Base-by-base conservation (phyloP, 139 green algal species). In the Haematococcus sp. region DNA sequence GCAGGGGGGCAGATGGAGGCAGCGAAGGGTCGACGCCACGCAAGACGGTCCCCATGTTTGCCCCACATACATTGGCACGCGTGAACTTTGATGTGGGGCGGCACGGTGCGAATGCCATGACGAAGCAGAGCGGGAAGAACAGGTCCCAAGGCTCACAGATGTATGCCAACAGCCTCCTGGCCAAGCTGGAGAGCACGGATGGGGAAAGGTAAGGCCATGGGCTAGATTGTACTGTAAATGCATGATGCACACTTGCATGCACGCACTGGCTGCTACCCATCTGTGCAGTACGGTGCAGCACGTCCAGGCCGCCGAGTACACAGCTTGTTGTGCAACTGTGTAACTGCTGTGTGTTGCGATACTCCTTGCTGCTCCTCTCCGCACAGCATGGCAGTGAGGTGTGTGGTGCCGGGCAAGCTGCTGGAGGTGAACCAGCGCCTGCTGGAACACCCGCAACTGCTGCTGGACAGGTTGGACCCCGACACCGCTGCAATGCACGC, bases 351-450 rank as follows among this genome's bases (percentile, higher is more conserved):
- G 40, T 49, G 40, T 49, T 49, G 40, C 40, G 40, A n/a, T n/a
- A n/a, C n/a, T n/a, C n/a, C n/a, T n/a, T n/a, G n/a, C n/a, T n/a
- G n/a, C n/a, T n/a, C n/a, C n/a, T n/a, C n/a, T 25, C 0, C 30
- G 5, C 31, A 1, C 54, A 74, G 74, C 30, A 61, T 79, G 33
- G 33, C 65, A 9, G 44, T 79, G 56, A 44, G 55, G 43, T 25
- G 1, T 1, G 54, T 69, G 0, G 9, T n/a, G 23, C 25, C 40
- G 4, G 75, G 75, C 23, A 68, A 73, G 60, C 75, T 81, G 25
- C 49, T 76, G n/a, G 75, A 81, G 51, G 28, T 81, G 33, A 81
- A 81, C 60, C 58, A 81, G 30, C 68, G 61, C 19, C 61, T 76
- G 34, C 4, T 35, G 5, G 15, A 56, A 1, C 4, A 46, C 16